These are phyloP conservation scores for Citrus cavaleriei DNA, from an alignment of 345 rosid genomes.

Conservation along the genomic window DNA sequence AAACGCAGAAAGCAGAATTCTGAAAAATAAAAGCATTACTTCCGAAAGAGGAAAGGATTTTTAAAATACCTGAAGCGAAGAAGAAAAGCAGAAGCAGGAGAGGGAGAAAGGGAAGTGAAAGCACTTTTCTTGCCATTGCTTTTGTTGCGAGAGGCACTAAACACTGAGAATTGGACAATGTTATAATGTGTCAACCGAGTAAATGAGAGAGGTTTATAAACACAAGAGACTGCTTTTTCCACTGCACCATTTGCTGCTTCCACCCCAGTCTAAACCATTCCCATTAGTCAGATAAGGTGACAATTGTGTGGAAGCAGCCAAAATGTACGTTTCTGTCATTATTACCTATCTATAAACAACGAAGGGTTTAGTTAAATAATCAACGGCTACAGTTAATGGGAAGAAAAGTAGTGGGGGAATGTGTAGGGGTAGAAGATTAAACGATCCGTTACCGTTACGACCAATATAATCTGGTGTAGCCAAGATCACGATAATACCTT, in stretches of 20 bases:
- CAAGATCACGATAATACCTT: neutral
- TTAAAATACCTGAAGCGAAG: conserved; percentile 3
- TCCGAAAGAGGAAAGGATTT: neutral
- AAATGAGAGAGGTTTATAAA: neutral
- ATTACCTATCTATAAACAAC: too few species aligned
- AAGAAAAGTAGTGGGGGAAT: neutral
- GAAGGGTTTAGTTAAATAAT: neutral
- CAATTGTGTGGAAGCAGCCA: neutral
- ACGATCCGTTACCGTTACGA: neutral
- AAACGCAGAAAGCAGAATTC: neutral
- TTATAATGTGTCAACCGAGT: neutral
- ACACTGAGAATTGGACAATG: neutral
- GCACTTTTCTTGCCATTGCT: neutral
- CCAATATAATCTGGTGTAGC: neutral
- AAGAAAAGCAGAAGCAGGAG: neutral
- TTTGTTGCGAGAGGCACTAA: neutral
- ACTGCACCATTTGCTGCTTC: neutral
- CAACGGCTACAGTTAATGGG: neutral
- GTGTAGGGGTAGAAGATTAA: neutral
- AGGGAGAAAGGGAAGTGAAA: neutral
- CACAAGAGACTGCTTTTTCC: neutral
- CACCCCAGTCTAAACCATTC: neutral
- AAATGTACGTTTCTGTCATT: neutral
- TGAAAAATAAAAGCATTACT: neutral
- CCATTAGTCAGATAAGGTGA: neutral